Conservation (phyloP, 2,329 filamentous ascomycete genomes). For the Pestalotiopsis sp. region DNA sequence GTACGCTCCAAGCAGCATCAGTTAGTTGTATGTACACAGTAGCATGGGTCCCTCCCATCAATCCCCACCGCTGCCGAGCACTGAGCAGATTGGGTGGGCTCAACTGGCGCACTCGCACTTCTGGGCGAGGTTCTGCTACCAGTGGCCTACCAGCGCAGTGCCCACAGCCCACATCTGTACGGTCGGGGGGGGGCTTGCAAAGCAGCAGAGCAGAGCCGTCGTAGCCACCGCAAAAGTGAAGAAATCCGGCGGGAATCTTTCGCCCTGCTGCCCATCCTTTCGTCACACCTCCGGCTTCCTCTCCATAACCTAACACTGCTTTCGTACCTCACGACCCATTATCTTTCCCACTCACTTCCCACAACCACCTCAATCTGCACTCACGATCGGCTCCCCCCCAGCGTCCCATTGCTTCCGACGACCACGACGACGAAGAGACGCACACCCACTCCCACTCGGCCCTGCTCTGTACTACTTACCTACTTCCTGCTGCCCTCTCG, state of each 20-base stretch:
- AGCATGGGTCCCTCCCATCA: background rate
- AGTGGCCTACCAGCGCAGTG: background rate
- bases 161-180: background rate
- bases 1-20: background rate
- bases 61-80: background rate
- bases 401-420: background rate
- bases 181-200: background rate
- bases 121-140: background rate
- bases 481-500: background rate
- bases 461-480: background rate
- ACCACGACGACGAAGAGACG: background rate
- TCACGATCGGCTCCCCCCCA: background rate
- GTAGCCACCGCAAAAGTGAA: background rate
- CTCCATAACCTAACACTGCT: background rate
- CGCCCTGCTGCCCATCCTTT: conserved; percentile 8
- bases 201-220: background rate
- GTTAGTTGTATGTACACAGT: background rate
- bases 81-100: background rate
- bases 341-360: background rate
- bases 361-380: background rate
- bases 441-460: background rate
- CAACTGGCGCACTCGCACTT: background rate
- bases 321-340: background rate
- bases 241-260: conserved; percentile 4
- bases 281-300: conserved; percentile 6